Base-by-base conservation (phyloP, 2,329 filamentous ascomycete genomes). In the Hypoxylon sp. region DNA sequence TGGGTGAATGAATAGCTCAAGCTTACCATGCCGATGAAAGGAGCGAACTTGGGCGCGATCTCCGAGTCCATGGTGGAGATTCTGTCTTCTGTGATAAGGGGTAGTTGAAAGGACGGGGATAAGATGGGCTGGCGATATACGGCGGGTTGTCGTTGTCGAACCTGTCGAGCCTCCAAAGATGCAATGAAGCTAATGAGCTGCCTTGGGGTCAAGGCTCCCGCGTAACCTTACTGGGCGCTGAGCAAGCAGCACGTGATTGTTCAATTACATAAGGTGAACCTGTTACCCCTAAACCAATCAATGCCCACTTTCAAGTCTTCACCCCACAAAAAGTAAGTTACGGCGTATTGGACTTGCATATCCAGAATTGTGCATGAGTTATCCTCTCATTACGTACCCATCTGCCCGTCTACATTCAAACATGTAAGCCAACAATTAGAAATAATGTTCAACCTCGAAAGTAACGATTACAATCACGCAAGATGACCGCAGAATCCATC, bases 21-120 rank as follows among this genome's bases (percentile, higher is more conserved):
- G 66, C 90, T 82, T 85, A 94, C 92, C 92, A 95, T 94, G 85
- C 93, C 93, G 80, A 95, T 87, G 85, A 95, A 96, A 76, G 92
- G 92, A 84, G 93, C 93, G 80, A 95, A 95, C 83, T 92, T 92
- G 76, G 93, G 93, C 66, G 91, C 85, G 70, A 89, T 82, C 73
- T 90, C 88, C 53, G 87, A 88, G 66, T 81, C 82, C 87, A 89
- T 89, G 70, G 54, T 82, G 76, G 57, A 72, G 44, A 61, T 37
- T 1, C 7, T 60, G 17, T 60, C 2, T 35, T 44, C 17, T 49
- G 25, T 46, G 3, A 31, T 30, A 37, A 25, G 13, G 27, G 27
- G 10, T 40, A 0, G 25, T 17, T 33, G 10, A 44, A 46, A 53
- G 27, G 27, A 35, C 53, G 25, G 17, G 20, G 59, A 37, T 13